phyloP scores from a whole-genome alignment of 106 monocot species.

The Amphibolis antarctica region DNA sequence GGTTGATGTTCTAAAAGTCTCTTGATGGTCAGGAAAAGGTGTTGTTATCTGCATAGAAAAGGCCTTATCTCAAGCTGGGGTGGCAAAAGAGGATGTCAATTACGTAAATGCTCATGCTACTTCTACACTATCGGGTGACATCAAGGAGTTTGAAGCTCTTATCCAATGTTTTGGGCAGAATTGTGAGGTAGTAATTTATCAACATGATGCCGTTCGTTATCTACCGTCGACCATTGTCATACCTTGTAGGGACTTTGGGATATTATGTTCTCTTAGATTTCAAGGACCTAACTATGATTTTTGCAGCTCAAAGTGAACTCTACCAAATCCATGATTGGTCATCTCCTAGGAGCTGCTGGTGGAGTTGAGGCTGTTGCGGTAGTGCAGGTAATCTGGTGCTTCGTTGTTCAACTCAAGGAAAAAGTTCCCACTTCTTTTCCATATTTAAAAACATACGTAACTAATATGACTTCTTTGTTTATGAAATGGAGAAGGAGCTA shows the following conservation, averaged over 20 bases:
- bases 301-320: slow-evolving; percentile 76
- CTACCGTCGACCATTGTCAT: background rate
- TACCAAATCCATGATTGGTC: slow-evolving; percentile 97
- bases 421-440: no score
- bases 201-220: no score
- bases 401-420: no score
- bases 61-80: slow-evolving; percentile 64
- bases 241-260: background rate
- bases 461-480: no score
- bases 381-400: slow-evolving; percentile 37
- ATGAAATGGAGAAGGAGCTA: no score
- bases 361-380: slow-evolving; percentile 91
- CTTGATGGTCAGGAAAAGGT: slow-evolving; percentile 43
- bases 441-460: no score
- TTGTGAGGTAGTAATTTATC: slow-evolving; percentile 35
- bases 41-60: slow-evolving; percentile 81
- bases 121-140: slow-evolving; percentile 79
- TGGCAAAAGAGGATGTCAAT: slow-evolving; percentile 86
- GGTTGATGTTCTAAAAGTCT: background rate
- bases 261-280: background rate
- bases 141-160: slow-evolving; percentile 90
- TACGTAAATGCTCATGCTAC: slow-evolving; percentile 99
- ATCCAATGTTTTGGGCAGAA: slow-evolving; percentile 65
- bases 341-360: slow-evolving; percentile 90
- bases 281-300: background rate